Percentiles rank a stretch among this genome's conserved stretches.
phyloP scores from a whole-genome alignment of 2,329 filamentous ascomycete species.

The Alternaria tenuissima region DNA sequence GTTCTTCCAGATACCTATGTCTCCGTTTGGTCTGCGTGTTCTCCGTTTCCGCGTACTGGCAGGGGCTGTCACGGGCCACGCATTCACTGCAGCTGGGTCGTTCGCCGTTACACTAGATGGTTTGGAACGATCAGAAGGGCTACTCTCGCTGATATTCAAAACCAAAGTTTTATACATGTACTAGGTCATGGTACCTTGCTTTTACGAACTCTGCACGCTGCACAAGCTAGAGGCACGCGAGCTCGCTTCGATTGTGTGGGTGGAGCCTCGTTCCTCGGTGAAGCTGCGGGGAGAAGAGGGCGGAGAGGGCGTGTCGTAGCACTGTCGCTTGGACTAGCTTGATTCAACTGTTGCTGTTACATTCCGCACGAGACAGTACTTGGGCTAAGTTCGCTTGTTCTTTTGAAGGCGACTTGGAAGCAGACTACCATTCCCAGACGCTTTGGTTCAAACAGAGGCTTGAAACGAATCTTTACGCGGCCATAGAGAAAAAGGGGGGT shows the following conservation, averaged over 20 bases:
- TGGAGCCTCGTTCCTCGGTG: constrained; percentile 12
- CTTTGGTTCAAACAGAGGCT: background rate
- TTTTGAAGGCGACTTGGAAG: background rate
- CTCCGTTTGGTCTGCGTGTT: constrained; percentile 22
- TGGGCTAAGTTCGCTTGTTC: background rate
- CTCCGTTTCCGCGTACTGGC: constrained; percentile 28
- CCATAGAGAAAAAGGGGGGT: background rate
- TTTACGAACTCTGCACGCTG: constrained; percentile 29
- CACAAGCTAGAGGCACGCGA: constrained; percentile 26
- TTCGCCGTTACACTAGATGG: constrained; percentile 24
- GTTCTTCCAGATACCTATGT: constrained; percentile 23
- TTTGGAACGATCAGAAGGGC: constrained; percentile 3
- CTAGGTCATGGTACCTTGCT: constrained; percentile 21
- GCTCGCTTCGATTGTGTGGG: constrained; percentile 19
- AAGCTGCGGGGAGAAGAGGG: constrained; percentile 22
- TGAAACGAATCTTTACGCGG: background rate
- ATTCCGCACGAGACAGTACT: constrained; percentile 2
- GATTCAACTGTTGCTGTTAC: constrained; percentile 1
- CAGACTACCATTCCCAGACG: background rate
- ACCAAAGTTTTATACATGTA: background rate
- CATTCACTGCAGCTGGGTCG: constrained; percentile 29
- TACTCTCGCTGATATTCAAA: background rate
- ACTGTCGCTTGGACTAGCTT: constrained; percentile 8
- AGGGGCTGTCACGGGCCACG: constrained; percentile 17
- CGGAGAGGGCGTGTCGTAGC: constrained; percentile 18